Percentiles rank a stretch among this genome's conserved stretches.
phyloP scores from a whole-genome alignment of 352 stramenopile genomes.

The Halophytophthora batemanensis region DNA sequence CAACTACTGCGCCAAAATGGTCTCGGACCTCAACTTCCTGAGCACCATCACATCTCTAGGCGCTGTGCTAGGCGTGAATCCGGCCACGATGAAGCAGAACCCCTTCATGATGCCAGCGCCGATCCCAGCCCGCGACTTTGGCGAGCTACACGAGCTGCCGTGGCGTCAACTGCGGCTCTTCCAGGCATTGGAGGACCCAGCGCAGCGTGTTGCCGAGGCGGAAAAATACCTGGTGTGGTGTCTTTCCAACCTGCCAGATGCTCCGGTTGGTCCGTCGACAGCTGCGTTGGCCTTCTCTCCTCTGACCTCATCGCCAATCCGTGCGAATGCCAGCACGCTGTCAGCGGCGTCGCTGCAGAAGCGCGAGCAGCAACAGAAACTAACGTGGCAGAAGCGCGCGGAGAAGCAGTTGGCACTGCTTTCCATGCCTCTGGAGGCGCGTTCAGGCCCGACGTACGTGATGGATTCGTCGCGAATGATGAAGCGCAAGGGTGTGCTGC shows the following conservation, averaged over 20 bases:
- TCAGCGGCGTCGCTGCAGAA: constrained; percentile 13
- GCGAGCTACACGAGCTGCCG: constrained; percentile 19
- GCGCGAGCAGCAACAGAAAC: constrained; percentile 20
- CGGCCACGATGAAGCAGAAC: constrained; percentile 65
- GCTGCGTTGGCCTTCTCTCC: background rate
- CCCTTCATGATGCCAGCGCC: constrained; percentile 82
- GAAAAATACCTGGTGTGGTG: constrained; percentile 73
- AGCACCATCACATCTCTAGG: constrained; percentile 43
- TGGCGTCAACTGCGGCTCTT: constrained; percentile 25
- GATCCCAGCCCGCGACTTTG: constrained; percentile 61
- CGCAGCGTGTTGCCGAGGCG: constrained; percentile 44
- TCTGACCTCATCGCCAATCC: constrained; percentile 1
- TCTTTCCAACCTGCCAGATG: constrained; percentile 38
- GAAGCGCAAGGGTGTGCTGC: constrained; percentile 65
- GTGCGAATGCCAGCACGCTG: constrained; percentile 8
- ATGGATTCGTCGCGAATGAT: constrained; percentile 76
- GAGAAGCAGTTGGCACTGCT: constrained; percentile 69
- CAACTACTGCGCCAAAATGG: constrained; percentile 76
- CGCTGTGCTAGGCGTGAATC: constrained; percentile 51
- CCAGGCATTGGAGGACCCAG: constrained; percentile 16
- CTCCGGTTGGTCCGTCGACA: background rate
- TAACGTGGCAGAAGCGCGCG: constrained; percentile 57
- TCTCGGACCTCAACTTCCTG: constrained; percentile 78
- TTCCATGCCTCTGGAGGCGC: constrained; percentile 61
- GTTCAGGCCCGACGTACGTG: constrained; percentile 44